Conservation (phyloP, 2,329 filamentous ascomycete genomes). For the Domatiomyces catenatus region DNA sequence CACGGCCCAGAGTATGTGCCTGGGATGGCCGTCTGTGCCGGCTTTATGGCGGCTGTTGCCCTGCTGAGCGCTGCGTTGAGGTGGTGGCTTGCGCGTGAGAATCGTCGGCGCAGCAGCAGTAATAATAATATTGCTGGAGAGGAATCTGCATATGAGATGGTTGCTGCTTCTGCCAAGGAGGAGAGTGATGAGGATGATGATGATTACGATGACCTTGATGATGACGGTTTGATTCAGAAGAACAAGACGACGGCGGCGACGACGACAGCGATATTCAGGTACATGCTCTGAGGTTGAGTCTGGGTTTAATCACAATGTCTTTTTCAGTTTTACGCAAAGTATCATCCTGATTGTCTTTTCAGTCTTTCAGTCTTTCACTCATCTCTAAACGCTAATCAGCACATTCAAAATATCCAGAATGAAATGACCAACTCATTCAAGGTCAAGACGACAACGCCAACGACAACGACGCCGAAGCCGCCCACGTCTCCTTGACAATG, state of each 20-base stretch:
- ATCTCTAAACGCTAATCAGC: too few relatives aligned
- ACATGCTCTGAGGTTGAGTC: constrained; percentile 4
- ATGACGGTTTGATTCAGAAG: neutral
- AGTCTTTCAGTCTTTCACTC: too few relatives aligned
- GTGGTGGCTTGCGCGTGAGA: constrained; percentile 37
- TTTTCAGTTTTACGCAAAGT: too few relatives aligned
- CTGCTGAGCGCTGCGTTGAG: constrained; percentile 40
- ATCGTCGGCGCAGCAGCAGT: constrained; percentile 22
- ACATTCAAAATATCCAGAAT: too few relatives aligned
- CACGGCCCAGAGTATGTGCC: constrained; percentile 47
- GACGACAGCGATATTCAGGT: constrained; percentile 2
- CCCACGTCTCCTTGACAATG: constrained; percentile 34
- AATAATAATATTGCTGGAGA: constrained; percentile 15
- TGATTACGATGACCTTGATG: neutral
- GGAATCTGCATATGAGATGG: constrained; percentile 27
- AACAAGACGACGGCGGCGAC: constrained; percentile 20
- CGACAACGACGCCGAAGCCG: neutral
- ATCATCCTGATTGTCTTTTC: too few relatives aligned
- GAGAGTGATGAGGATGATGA: neutral
- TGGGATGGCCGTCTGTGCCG: constrained; percentile 49
- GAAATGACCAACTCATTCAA: too few relatives aligned
- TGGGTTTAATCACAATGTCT: neutral
- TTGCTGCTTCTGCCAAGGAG: constrained; percentile 9
- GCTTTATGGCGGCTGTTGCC: constrained; percentile 48
- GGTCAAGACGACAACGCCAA: too few relatives aligned